Percentiles rank a stretch among this genome's conserved stretches.
Evolutionary conservation across 2,329 filamentous ascomycete genomes (phyloP).

Genomic region (Fusarium armeniacum): DNA sequence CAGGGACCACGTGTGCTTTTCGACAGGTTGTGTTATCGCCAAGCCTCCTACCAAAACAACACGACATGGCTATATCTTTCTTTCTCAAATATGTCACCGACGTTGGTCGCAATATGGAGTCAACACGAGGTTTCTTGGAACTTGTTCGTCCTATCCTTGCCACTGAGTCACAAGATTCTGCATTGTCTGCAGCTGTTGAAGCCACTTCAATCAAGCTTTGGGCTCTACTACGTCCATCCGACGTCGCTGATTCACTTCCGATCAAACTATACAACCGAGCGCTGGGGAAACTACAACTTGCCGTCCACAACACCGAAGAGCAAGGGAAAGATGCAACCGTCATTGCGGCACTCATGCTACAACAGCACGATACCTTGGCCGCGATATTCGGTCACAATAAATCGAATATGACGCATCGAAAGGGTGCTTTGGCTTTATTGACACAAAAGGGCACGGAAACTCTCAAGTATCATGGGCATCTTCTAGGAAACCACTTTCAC

Average conservation of each 20-base stretch:
- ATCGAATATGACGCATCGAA: constrained; percentile 21
- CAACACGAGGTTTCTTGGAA: constrained; percentile 34
- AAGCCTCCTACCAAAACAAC: not conserved
- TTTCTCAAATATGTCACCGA: constrained; percentile 36
- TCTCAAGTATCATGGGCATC: not conserved
- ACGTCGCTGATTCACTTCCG: accelerated
- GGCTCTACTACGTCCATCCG: constrained; percentile 3
- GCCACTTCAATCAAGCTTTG: constrained; percentile 22
- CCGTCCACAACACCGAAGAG: not conserved
- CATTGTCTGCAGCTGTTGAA: constrained; percentile 14
- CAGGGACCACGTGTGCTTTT: not conserved
- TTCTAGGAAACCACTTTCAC: constrained; percentile 34
- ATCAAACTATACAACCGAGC: constrained; percentile 13
- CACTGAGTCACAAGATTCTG: constrained; percentile 1
- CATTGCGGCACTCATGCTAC: constrained; percentile 26
- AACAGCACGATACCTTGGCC: constrained; percentile 28
- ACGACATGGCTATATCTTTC: constrained; percentile 27
- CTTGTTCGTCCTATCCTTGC: constrained; percentile 27
- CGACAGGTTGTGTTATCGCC: not conserved
- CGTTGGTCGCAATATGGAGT: constrained; percentile 31
- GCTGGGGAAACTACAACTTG: constrained; percentile 9
- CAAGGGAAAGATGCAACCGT: constrained; percentile 16
- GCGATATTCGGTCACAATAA: constrained; percentile 8
- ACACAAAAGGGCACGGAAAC: not conserved
- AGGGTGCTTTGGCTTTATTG: constrained; percentile 27